These are phyloP conservation scores for Microsporum canis DNA, from an alignment of 2,329 filamentous ascomycete species.

Conservation along the genomic window DNA sequence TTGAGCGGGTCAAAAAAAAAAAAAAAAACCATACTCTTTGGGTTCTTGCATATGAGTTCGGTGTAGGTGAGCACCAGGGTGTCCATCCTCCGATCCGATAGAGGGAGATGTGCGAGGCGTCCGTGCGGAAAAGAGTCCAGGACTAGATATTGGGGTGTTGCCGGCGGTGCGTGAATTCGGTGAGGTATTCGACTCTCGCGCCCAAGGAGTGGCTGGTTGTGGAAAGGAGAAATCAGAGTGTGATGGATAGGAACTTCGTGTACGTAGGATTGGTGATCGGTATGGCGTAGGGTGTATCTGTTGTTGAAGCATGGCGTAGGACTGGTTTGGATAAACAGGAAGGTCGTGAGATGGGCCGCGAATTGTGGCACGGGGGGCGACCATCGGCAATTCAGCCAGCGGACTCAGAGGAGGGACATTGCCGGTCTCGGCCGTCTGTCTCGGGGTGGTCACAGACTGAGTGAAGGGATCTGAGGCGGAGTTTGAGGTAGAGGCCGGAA, in stretches of 20 bases:
- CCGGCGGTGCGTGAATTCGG: constrained; percentile 29
- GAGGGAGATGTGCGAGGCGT: constrained; percentile 24
- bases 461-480: not conserved
- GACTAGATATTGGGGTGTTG: constrained; percentile 39
- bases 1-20: not conserved
- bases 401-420: constrained; percentile 13
- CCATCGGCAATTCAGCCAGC: constrained; percentile 13
- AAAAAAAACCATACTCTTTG: constrained; percentile 51
- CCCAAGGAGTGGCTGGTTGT: constrained; percentile 17
- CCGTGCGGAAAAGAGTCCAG: constrained; percentile 35
- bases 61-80: constrained; percentile 50
- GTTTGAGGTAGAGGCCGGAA: constrained; percentile 7
- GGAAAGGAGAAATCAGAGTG: constrained; percentile 22
- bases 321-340: constrained; percentile 39
- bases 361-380: constrained; percentile 14
- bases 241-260: constrained; percentile 35
- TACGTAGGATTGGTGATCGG: constrained; percentile 29
- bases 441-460: not conserved
- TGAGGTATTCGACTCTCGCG: constrained; percentile 20
- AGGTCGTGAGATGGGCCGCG: constrained; percentile 21
- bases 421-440: constrained; percentile 7
- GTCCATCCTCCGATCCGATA: constrained; percentile 27
- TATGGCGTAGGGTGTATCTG: constrained; percentile 33
- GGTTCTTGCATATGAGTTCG: constrained; percentile 62
- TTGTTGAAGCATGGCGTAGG: constrained; percentile 36